These are phyloP conservation scores for Canavalia gladiata DNA, from an alignment of 306 rosid genomes.

Conservation along the genomic window DNA sequence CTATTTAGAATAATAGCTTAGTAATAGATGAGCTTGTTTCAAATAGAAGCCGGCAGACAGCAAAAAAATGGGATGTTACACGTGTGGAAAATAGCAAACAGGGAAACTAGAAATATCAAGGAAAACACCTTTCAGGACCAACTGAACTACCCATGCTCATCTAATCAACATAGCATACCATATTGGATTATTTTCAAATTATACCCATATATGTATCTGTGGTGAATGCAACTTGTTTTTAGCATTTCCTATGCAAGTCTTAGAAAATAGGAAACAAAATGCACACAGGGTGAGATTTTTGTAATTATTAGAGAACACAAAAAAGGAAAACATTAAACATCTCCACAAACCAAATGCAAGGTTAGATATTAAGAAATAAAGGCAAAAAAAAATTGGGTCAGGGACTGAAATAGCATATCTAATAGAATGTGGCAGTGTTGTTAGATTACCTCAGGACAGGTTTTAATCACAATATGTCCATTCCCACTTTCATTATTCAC, in stretches of 20 bases:
- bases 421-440: constrained; percentile 29
- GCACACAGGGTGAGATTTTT: not conserved
- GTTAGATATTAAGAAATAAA: not conserved
- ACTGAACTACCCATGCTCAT: constrained; percentile 4
- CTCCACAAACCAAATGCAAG: not conserved
- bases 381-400: not conserved
- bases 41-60: too few species aligned
- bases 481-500: constrained; percentile 67
- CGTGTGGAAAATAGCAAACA: not conserved
- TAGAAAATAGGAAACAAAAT: not conserved
- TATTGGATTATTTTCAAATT: constrained; percentile 14
- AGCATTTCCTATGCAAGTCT: not conserved
- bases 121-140: constrained; percentile 10
- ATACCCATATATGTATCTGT: not conserved
- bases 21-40: too few species aligned
- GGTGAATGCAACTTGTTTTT: not conserved
- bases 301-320: not conserved
- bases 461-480: constrained; percentile 61
- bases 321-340: not conserved
- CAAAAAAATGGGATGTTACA: not conserved
- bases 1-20: too few species aligned
- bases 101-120: constrained; percentile 32
- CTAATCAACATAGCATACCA: constrained; percentile 17
- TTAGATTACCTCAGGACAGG: constrained; percentile 83
- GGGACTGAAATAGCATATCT: constrained; percentile 8